phyloP scores from a whole-genome alignment of 305 asterid genomes.

The Solanum chacoense region DNA sequence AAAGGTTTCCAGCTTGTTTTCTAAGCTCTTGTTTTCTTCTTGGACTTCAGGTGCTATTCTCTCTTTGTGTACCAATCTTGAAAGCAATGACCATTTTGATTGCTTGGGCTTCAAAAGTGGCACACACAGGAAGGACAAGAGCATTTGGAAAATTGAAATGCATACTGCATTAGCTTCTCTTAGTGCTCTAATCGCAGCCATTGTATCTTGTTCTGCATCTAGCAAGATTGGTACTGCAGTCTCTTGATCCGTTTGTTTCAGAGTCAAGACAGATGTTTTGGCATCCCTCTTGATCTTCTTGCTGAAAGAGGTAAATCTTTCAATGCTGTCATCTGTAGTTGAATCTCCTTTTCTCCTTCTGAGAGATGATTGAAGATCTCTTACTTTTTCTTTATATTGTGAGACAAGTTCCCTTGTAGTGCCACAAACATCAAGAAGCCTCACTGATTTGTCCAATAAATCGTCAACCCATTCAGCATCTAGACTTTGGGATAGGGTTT shows the following conservation, averaged over 20 bases:
- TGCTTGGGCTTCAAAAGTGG: constrained; percentile 11
- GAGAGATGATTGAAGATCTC: constrained; percentile 4
- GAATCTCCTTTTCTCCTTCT: constrained; percentile 9
- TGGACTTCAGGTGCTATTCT: neutral
- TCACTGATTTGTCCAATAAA: constrained; percentile 1
- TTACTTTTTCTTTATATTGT: neutral
- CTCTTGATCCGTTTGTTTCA: constrained; percentile 2
- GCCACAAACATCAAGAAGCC: constrained; percentile 9
- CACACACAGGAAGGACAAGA: constrained; percentile 8
- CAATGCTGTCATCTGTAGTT: neutral
- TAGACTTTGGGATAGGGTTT: neutral
- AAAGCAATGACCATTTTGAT: constrained; percentile 16
- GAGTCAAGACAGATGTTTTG: neutral
- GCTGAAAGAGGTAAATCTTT: neutral
- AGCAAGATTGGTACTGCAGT: neutral
- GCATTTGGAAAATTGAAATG: constrained; percentile 8
- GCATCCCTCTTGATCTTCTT: constrained; percentile 7
- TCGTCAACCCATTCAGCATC: neutral
- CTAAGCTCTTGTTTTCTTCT: neutral
- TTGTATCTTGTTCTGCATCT: neutral
- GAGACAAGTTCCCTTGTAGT: constrained; percentile 1
- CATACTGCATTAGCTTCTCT: constrained; percentile 12
- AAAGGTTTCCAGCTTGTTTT: constrained; percentile 7
- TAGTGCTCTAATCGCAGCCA: neutral
- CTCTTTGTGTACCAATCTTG: constrained; percentile 12